Conservation (phyloP, 2,329 filamentous ascomycete genomes). For the Cryphonectria radicalis region DNA sequence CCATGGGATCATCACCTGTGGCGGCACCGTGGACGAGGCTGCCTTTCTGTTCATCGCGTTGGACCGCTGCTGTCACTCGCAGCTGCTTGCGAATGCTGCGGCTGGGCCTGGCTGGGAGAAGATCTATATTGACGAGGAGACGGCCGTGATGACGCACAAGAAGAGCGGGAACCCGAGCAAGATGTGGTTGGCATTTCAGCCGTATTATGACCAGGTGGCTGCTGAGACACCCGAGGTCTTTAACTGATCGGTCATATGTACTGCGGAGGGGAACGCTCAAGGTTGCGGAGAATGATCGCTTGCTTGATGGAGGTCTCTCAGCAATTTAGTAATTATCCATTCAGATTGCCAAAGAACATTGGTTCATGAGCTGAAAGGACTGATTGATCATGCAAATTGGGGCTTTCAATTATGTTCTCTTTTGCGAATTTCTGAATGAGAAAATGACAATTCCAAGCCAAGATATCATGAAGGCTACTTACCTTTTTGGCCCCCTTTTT, state of each 20-base stretch:
- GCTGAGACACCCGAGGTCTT: neutral
- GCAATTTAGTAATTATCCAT: neutral
- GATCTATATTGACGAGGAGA: slow-evolving; percentile 41
- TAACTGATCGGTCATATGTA: neutral
- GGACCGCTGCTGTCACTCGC: slow-evolving; percentile 14
- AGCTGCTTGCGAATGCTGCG: slow-evolving; percentile 11
- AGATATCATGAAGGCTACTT: too few species aligned
- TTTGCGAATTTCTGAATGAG: too few species aligned
- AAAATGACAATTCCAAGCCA: too few species aligned
- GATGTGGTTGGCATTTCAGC: slow-evolving; percentile 16
- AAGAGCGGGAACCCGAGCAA: slow-evolving; percentile 10
- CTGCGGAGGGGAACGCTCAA: neutral
- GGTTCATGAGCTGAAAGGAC: too few species aligned
- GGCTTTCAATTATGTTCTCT: too few species aligned
- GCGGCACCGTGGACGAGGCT: slow-evolving; percentile 2
- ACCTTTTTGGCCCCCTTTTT: too few species aligned
- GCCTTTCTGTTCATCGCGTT: slow-evolving; percentile 8
- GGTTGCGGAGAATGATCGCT: neutral
- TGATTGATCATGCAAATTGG: too few species aligned
- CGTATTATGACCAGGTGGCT: slow-evolving; percentile 9
- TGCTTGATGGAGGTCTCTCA: neutral
- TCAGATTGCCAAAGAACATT: too few species aligned
- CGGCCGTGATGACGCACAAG: slow-evolving; percentile 33
- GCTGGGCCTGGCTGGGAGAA: slow-evolving; percentile 35
- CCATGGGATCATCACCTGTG: slow-evolving; percentile 11